Evolutionary conservation across 768 basidiomycete species (phyloP), one percentile per base, ranked within the genome.

Genomic region (Cystobasidium ongulense): DNA sequence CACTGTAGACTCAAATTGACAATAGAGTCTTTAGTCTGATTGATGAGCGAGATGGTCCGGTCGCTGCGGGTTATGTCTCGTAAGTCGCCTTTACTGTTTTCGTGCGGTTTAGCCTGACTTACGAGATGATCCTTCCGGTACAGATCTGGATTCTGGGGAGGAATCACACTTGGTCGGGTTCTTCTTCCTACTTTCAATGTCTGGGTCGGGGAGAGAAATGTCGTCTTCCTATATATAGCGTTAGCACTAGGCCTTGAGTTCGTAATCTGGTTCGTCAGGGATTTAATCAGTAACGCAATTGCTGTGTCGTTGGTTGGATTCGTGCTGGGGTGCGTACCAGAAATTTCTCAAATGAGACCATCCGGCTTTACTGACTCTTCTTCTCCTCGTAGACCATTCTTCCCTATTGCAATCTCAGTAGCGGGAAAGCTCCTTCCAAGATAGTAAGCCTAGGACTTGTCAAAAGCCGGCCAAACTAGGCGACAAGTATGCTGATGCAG

Each of bases 261-360:
- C 33, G 77, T 88, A 7, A 82, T 90, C 43, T 91, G 89, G 89
- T 83, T 88, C 33, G 85, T 87, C 0, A 87, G 87, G 27, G 83
- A 86, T 4, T 82, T 90, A 18, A 82, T 89, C 10, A 88, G 85
- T 1, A 84, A 86, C 76, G 89, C 86, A 1, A 83, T 90, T 1
- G 86, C 87, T 0, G 84, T 90, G 27, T 84, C 88, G 1, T 76
- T 89, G 57, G 81, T 89, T 18, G 90, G 89, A 21, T 61, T 90
- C 10, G 80, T 90, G 27, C 82, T 91, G n/a, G 90, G 89, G 0
- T 89, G 89, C 1, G 86, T 90, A 82, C 90, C 88, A 78, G 88
- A 88, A 0, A 85, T 89, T 61, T 78, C 80, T 7, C 31, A 57
- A 8, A 57, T 31, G 8, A 57, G 21, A n/a, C 43, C 43, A 59